A percentile compares a stretch with the other conserved stretches of the same genome.
Conservation (phyloP, 192 early-diverging fungal species). For the Coemansia sp. region DNA sequence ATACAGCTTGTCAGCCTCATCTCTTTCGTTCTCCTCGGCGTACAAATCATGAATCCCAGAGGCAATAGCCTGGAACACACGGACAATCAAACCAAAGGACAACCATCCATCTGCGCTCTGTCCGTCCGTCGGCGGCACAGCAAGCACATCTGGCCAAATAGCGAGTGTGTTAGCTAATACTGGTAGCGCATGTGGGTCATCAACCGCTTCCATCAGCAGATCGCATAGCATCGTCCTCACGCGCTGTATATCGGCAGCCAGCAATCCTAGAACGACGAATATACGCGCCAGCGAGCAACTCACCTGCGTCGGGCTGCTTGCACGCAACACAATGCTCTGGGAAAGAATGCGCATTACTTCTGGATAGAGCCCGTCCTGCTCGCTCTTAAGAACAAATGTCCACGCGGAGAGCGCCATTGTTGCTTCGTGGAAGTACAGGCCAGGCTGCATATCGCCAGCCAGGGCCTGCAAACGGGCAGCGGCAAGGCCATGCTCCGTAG, state of each 20-base stretch:
- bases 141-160: constrained; percentile 39
- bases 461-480: constrained; percentile 2
- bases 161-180: constrained; percentile 37
- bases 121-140: constrained; percentile 7
- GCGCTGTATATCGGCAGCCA: constrained; percentile 42
- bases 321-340: constrained; percentile 23
- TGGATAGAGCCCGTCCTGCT: constrained; percentile 21
- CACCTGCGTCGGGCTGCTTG: constrained; percentile 11
- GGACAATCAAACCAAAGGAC: constrained; percentile 33
- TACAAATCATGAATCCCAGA: constrained; percentile 52
- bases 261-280: constrained; percentile 33
- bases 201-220: constrained; percentile 51
- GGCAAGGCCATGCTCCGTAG: constrained; percentile 4
- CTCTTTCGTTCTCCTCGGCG: constrained; percentile 29
- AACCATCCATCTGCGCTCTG: not conserved
- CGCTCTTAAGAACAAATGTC: constrained; percentile 30
- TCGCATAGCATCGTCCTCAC: constrained; percentile 41
- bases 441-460: not conserved
- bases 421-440: constrained; percentile 31
- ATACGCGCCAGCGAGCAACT: constrained; percentile 43
- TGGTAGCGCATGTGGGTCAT: constrained; percentile 40
- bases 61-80: constrained; percentile 45
- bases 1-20: constrained; percentile 44
- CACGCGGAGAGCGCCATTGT: constrained; percentile 22
- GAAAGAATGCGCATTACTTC: constrained; percentile 32